phyloP scores from a whole-genome alignment of 257 asterid genomes.

The Pogostemon cablin region DNA sequence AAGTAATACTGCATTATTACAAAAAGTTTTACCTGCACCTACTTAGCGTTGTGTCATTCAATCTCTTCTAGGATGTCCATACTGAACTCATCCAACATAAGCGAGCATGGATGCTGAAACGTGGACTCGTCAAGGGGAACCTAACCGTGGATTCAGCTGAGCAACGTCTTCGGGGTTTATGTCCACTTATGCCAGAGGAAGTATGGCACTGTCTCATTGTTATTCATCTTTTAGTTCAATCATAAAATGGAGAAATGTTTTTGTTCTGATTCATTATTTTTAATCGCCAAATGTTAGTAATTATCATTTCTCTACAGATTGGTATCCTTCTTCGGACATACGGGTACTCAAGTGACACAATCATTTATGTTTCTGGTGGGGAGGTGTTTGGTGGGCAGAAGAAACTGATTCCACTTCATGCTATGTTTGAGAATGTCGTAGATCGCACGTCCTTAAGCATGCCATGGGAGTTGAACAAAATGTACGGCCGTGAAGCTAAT shows the following conservation, averaged over 20 bases:
- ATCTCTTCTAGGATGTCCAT: slow-evolving; percentile 80
- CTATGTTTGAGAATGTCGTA: slow-evolving; percentile 91
- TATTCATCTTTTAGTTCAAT: background rate
- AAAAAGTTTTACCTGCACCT: slow-evolving; percentile 25
- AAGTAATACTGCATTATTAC: slow-evolving; percentile 8
- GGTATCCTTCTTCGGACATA: slow-evolving; percentile 94
- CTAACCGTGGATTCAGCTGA: slow-evolving; percentile 74
- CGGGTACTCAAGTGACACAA: slow-evolving; percentile 85
- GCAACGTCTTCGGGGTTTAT: slow-evolving; percentile 75
- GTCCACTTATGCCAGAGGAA: slow-evolving; percentile 99
- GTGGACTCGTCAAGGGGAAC: slow-evolving; percentile 80
- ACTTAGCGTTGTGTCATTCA: slow-evolving; percentile 23
- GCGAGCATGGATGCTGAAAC: slow-evolving; percentile 93
- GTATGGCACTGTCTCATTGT: slow-evolving; percentile 40
- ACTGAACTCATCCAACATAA: slow-evolving; percentile 97
- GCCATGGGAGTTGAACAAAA: slow-evolving; percentile 65
- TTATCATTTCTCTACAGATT: slow-evolving; percentile 50
- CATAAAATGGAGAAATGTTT: background rate
- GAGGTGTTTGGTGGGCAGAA: slow-evolving; percentile 97
- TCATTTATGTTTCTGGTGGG: slow-evolving; percentile 87
- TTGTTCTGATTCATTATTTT: background rate
- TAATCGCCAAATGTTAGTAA: background rate
- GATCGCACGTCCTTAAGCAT: slow-evolving; percentile 87
- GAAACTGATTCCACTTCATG: slow-evolving; percentile 88
- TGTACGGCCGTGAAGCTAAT: slow-evolving; percentile 88